These are phyloP conservation scores for Trametes sanguinea DNA, from an alignment of 768 basidiomycete genomes.

Conservation along the genomic window DNA sequence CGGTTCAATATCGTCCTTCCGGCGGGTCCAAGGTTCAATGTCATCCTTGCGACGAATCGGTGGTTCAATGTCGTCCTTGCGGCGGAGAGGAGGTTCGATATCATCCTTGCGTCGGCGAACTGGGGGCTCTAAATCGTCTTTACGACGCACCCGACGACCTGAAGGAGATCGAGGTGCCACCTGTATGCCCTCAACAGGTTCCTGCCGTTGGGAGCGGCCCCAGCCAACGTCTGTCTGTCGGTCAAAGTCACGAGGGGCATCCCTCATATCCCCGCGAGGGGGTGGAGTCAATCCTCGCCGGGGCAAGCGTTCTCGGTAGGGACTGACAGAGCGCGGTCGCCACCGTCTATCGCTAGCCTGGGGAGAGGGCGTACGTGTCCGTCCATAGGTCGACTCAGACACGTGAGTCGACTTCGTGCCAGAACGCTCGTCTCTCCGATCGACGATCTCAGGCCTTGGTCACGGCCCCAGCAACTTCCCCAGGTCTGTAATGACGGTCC, in stretches of 20 bases:
- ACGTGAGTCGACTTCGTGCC: neutral
- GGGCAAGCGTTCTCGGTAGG: slow-evolving; percentile 20
- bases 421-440: slow-evolving; percentile 19
- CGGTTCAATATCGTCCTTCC: slow-evolving; percentile 18
- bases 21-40: slow-evolving; percentile 2
- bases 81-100: neutral
- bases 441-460: slow-evolving; percentile 4
- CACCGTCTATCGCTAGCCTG: slow-evolving; percentile 14
- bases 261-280: slow-evolving; percentile 19
- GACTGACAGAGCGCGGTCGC: slow-evolving; percentile 23
- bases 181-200: neutral
- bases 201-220: slow-evolving; percentile 9
- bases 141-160: slow-evolving; percentile 4
- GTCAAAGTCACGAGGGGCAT: slow-evolving; percentile 5
- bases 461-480: slow-evolving; percentile 23
- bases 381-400: neutral
- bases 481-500: slow-evolving; percentile 70
- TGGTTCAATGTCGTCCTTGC: slow-evolving; percentile 14
- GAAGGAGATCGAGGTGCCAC: slow-evolving; percentile 2
- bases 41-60: slow-evolving; percentile 16
- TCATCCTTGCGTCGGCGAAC: slow-evolving; percentile 11
- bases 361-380: slow-evolving; percentile 10
- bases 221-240: slow-evolving; percentile 2
- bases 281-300: slow-evolving; percentile 22
- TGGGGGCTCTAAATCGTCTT: slow-evolving; percentile 17